Evolutionary conservation across 495 filamentous ascomycete genomes (phyloP).

Genomic region (Alectoria sarmentosa): DNA sequence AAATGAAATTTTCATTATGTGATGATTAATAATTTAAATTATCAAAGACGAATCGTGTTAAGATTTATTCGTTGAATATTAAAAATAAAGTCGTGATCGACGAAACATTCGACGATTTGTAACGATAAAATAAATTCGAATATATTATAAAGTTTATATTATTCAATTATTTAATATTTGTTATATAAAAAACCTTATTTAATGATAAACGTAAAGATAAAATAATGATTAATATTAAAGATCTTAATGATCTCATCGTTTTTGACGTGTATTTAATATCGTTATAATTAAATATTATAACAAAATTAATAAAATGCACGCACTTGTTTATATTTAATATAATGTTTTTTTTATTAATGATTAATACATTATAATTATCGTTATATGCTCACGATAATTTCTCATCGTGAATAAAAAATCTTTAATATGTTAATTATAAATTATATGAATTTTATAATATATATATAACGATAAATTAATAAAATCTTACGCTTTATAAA

Average conservation of each 20-base stretch:
- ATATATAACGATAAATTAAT: constrained; percentile 7
- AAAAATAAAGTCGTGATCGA: not conserved
- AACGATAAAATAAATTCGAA: not conserved
- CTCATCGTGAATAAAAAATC: constrained; percentile 16
- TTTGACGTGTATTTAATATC: constrained; percentile 18
- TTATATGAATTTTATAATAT: constrained; percentile 13
- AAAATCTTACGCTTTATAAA: not conserved
- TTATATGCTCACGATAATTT: constrained; percentile 12
- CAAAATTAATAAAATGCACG: not conserved
- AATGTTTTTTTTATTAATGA: constrained; percentile 19
- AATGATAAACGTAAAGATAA: constrained; percentile 12
- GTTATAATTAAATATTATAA: constrained; percentile 14
- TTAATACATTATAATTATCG: not conserved
- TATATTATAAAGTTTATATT: not conserved
- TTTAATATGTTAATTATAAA: constrained; percentile 22
- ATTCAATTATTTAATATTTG: not conserved
- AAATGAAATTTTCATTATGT: too few relatives aligned
- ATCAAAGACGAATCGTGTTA: not conserved
- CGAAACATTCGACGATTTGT: not conserved
- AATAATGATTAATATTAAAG: constrained; percentile 18
- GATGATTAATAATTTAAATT: not conserved
- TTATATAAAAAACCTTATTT: not conserved
- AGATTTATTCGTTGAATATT: not conserved
- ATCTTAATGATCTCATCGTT: constrained; percentile 10
- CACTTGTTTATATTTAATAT: not conserved